Conservation (phyloP, 1,139 yeast genomes). For the Protomyces macrosporus region DNA sequence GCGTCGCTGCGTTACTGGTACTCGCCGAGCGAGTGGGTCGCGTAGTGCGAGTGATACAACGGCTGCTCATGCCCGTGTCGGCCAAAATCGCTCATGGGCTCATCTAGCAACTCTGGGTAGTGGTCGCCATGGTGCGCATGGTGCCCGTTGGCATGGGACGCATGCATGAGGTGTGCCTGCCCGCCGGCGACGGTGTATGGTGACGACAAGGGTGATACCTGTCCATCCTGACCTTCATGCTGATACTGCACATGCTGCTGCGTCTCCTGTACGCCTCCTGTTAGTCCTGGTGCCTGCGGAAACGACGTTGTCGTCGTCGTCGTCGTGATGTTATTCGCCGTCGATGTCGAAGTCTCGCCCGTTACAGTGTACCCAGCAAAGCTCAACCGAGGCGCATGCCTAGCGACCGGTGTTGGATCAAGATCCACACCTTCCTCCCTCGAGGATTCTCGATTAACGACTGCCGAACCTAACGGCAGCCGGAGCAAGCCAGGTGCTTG, state of each 20-base stretch:
- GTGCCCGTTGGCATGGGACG: neutral
- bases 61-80: neutral
- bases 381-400: constrained; percentile 3
- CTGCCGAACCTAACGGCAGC: neutral
- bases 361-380: neutral
- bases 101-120: neutral
- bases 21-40: neutral
- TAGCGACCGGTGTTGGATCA: neutral
- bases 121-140: neutral
- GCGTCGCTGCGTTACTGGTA: neutral
- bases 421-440: neutral
- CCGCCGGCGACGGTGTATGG: too few species aligned
- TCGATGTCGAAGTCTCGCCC: too few species aligned
- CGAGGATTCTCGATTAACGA: neutral
- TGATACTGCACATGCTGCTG: neutral
- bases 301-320: neutral
- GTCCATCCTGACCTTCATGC: neutral
- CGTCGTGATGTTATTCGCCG: too few species aligned
- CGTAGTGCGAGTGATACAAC: neutral
- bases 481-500: neutral
- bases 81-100: neutral
- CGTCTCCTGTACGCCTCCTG: neutral
- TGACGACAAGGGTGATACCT: too few species aligned
- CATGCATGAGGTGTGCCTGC: too few species aligned
- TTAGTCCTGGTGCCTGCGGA: neutral